Percentiles rank a stretch among this genome's conserved stretches.
These are phyloP conservation scores for Yamadazyma membranifaciens DNA, from an alignment of 1,139 yeast genomes.

Conservation along the genomic window DNA sequence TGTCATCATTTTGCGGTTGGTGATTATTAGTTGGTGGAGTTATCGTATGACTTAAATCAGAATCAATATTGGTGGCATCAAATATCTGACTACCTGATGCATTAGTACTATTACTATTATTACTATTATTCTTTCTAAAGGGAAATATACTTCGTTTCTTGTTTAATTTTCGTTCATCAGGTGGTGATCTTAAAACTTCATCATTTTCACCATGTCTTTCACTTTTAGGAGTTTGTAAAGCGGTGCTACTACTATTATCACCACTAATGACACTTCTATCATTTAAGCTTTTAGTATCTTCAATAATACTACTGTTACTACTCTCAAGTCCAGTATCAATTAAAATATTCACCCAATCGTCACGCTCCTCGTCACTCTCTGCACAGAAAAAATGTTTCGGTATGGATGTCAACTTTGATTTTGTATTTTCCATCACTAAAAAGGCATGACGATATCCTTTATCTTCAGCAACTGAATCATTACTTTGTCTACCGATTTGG, in stretches of 20 bases:
- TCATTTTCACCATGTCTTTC: constrained; percentile 4
- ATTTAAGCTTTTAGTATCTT: constrained; percentile 1
- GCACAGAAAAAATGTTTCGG: constrained; percentile 77
- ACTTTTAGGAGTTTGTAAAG: constrained; percentile 5
- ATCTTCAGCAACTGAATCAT: constrained; percentile 62
- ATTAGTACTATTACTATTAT: constrained; percentile 1
- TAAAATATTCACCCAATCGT: constrained; percentile 68
- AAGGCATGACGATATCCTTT: constrained; percentile 79
- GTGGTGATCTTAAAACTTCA: constrained; percentile 13
- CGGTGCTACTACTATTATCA: background rate
- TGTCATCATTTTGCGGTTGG: constrained; percentile 4
- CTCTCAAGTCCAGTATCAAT: constrained; percentile 36
- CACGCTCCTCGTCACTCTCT: constrained; percentile 78
- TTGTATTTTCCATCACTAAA: constrained; percentile 63
- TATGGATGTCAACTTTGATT: constrained; percentile 48
- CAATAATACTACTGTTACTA: background rate
- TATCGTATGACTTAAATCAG: constrained; percentile 5
- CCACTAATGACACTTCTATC: constrained; percentile 1
- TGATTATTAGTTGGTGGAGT: background rate
- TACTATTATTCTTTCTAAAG: constrained; percentile 37
- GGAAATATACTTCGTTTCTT: constrained; percentile 58
- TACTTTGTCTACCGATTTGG: constrained; percentile 63
- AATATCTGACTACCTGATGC: constrained; percentile 3
- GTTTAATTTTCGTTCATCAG: constrained; percentile 25
- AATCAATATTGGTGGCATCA: constrained; percentile 9